Evolutionary conservation across 208 protist genomes (phyloP).

Genomic region (Acanthamoeba royreba): DNA sequence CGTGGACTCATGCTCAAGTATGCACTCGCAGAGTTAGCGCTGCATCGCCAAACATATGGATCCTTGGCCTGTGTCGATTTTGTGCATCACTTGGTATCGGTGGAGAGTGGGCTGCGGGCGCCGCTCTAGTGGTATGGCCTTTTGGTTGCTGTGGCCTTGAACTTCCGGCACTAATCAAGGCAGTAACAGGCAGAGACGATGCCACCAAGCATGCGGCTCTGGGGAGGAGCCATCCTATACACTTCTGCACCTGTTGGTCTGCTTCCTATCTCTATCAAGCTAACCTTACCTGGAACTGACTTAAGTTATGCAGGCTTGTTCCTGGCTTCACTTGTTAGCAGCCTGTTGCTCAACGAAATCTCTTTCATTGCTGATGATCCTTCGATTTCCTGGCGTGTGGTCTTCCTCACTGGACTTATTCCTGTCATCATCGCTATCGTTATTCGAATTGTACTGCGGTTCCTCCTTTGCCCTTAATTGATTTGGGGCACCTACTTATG

Average conservation of each 20-base stretch:
- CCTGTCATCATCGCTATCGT: neutral
- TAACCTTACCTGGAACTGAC: neutral
- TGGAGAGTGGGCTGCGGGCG: constrained; percentile 20
- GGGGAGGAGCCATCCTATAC: constrained; percentile 29
- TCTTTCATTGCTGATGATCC: constrained; percentile 32
- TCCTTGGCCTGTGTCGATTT: neutral
- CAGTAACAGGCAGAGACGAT: constrained; percentile 8
- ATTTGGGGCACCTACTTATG: neutral
- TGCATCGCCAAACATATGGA: neutral
- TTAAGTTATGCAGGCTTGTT: neutral
- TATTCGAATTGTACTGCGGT: neutral
- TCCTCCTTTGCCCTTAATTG: neutral
- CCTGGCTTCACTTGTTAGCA: constrained; percentile 21
- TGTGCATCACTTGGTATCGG: constrained; percentile 6
- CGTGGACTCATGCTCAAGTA: neutral
- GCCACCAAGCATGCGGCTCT: neutral
- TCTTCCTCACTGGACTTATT: neutral
- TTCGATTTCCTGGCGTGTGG: neutral
- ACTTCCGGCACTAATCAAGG: neutral
- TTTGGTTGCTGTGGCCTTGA: neutral
- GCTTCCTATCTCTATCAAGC: neutral
- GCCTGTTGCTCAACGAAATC: constrained; percentile 18
- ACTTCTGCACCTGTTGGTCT: neutral
- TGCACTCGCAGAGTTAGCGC: neutral
- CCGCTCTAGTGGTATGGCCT: neutral